A percentile compares a stretch with the other conserved stretches of the same genome.
Evolutionary conservation across 352 stramenopile genomes (phyloP).

Genomic region (Phytophthora lateralis): DNA sequence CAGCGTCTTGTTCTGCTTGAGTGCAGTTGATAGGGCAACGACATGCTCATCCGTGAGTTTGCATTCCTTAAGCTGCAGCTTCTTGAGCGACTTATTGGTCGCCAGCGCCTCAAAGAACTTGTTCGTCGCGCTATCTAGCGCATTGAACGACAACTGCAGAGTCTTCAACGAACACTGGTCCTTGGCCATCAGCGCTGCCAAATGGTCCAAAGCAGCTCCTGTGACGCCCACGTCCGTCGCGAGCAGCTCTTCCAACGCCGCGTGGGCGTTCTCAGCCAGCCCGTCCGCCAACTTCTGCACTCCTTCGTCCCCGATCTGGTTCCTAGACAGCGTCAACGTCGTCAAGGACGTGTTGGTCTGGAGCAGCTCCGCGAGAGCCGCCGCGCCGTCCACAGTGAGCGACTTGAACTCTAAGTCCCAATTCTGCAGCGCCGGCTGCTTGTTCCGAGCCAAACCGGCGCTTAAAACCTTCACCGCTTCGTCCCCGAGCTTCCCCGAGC

Average conservation of each 20-base stretch:
- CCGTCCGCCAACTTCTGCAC: constrained; percentile 45
- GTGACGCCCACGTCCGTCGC: constrained; percentile 57
- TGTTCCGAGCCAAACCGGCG: constrained; percentile 57
- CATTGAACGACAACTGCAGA: constrained; percentile 78
- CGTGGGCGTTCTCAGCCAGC: constrained; percentile 40
- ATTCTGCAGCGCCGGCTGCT: constrained; percentile 47
- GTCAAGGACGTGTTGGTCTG: constrained; percentile 45
- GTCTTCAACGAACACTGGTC: constrained; percentile 58
- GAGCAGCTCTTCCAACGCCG: constrained; percentile 41
- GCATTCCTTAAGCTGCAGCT: constrained; percentile 70
- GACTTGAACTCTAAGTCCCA: constrained; percentile 84
- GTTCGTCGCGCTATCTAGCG: constrained; percentile 35
- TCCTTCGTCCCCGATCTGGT: constrained; percentile 54
- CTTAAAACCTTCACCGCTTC: constrained; percentile 51
- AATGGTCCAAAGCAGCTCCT: constrained; percentile 48
- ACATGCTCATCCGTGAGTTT: constrained; percentile 56
- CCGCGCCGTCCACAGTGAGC: constrained; percentile 46
- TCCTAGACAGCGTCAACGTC: constrained; percentile 68
- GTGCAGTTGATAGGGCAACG: constrained; percentile 42
- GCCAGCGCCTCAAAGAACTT: constrained; percentile 66
- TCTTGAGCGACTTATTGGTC: constrained; percentile 66
- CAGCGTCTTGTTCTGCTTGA: constrained; percentile 59
- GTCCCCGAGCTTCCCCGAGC: constrained; percentile 64
- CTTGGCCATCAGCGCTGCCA: constrained; percentile 47
- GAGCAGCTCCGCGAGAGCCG: constrained; percentile 61